These are phyloP conservation scores for Pterocarpus macrocarpus DNA, from an alignment of 306 rosid species.

Conservation along the genomic window DNA sequence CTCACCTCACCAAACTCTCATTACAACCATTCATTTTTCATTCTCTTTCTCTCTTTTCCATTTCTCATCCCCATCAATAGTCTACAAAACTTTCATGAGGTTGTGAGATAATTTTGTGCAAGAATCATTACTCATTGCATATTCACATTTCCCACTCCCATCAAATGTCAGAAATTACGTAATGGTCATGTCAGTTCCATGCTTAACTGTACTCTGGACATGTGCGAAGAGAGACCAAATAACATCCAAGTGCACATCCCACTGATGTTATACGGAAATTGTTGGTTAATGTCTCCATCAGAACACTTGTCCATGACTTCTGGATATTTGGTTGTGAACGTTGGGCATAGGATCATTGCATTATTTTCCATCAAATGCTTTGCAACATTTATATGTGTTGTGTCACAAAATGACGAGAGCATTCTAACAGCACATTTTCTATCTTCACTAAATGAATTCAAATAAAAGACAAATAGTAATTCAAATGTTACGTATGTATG, in stretches of 20 bases:
- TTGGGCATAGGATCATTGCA: neutral
- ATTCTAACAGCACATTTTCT: constrained; percentile 7
- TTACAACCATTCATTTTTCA: too few relatives aligned
- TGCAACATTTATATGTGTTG: too few relatives aligned
- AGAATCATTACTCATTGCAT: too few relatives aligned
- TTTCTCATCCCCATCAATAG: too few relatives aligned
- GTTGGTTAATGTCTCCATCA: constrained; percentile 8
- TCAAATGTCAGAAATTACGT: too few relatives aligned
- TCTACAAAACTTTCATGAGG: too few relatives aligned
- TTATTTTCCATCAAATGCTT: neutral
- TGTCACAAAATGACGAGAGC: neutral
- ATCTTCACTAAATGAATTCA: constrained; percentile 8
- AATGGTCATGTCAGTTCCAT: too few relatives aligned
- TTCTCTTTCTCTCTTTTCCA: too few relatives aligned
- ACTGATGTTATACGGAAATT: neutral
- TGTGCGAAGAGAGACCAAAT: neutral
- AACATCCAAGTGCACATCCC: neutral
- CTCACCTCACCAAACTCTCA: too few relatives aligned
- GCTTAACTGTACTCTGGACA: too few relatives aligned
- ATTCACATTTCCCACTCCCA: too few relatives aligned
- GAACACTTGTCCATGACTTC: constrained; percentile 16
- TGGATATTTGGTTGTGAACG: constrained; percentile 12
- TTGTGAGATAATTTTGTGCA: too few relatives aligned
- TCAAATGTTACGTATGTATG: neutral
- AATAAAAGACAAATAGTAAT: neutral